Percentiles rank a stretch among this genome's conserved stretches.
Conservation (phyloP, 331 rosid species). For the Cydonia oblonga region DNA sequence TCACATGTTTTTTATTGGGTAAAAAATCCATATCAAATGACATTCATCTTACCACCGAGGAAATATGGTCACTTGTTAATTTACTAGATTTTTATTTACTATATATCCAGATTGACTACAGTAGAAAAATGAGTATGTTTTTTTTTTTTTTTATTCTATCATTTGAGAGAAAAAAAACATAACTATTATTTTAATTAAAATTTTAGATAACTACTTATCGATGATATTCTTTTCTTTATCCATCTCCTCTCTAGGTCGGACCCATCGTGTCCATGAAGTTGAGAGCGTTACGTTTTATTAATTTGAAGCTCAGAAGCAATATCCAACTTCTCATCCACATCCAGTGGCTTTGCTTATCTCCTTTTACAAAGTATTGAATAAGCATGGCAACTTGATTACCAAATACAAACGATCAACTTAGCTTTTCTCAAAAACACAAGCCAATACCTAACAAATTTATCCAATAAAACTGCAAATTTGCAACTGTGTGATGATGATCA, state of each 20-base stretch:
- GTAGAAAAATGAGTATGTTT: too few species aligned
- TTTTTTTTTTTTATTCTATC: too few species aligned
- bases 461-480: background rate
- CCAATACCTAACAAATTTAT: background rate
- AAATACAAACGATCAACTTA: background rate
- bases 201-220: background rate
- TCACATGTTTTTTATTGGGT: background rate
- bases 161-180: background rate
- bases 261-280: background rate
- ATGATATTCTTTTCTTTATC: background rate
- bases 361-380: background rate
- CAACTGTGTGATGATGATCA: background rate
- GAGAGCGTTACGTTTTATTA: background rate
- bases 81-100: too few species aligned
- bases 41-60: background rate
- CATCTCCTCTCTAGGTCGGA: background rate
- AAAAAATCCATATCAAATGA: background rate
- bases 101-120: too few species aligned
- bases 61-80: background rate
- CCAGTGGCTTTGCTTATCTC: background rate
- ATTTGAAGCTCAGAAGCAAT: background rate
- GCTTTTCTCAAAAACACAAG: background rate
- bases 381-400: background rate
- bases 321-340: background rate
- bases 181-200: too few species aligned